Percentiles rank a stretch among this genome's conserved stretches.
These are phyloP conservation scores for Talaromyces stipitatus DNA, from an alignment of 495 filamentous ascomycete species.

Conservation along the genomic window DNA sequence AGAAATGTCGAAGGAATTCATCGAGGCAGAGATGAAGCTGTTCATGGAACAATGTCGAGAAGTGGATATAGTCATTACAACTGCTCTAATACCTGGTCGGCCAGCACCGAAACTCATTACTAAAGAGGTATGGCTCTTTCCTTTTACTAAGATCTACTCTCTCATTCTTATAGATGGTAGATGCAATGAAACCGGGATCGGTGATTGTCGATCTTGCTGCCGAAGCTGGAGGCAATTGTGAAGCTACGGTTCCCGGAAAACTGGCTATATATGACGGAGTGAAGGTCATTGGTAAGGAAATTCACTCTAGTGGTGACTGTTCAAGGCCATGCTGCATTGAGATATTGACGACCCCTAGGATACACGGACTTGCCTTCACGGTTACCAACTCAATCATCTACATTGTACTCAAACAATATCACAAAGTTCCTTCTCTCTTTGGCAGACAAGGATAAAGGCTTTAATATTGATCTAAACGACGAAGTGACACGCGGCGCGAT, in stretches of 20 bases:
- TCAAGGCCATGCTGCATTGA: neutral
- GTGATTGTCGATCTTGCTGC: slow-evolving; percentile 76
- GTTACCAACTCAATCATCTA: slow-evolving; percentile 72
- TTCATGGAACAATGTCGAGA: slow-evolving; percentile 74
- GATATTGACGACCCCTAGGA: slow-evolving; percentile 29
- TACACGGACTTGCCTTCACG: slow-evolving; percentile 78
- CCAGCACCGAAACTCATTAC: slow-evolving; percentile 73
- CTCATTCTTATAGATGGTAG: slow-evolving; percentile 46
- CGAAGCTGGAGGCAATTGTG: slow-evolving; percentile 76
- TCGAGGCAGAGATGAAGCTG: slow-evolving; percentile 79
- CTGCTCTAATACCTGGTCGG: slow-evolving; percentile 70
- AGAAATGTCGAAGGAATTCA: slow-evolving; percentile 84
- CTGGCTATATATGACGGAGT: slow-evolving; percentile 62
- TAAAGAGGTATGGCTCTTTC: slow-evolving; percentile 31
- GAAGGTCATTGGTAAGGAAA: slow-evolving; percentile 61
- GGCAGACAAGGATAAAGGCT: slow-evolving; percentile 62
- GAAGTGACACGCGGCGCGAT: slow-evolving; percentile 76
- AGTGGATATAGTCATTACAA: slow-evolving; percentile 84
- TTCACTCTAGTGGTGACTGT: too few species aligned
- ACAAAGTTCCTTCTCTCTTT: slow-evolving; percentile 76
- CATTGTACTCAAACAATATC: slow-evolving; percentile 81
- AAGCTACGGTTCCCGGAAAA: slow-evolving; percentile 62
- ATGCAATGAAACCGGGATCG: slow-evolving; percentile 73
- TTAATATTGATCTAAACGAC: slow-evolving; percentile 65
- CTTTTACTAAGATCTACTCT: neutral